Evolutionary conservation across 345 rosid genomes (phyloP).

Genomic region (Aquilaria yunnanensis): DNA sequence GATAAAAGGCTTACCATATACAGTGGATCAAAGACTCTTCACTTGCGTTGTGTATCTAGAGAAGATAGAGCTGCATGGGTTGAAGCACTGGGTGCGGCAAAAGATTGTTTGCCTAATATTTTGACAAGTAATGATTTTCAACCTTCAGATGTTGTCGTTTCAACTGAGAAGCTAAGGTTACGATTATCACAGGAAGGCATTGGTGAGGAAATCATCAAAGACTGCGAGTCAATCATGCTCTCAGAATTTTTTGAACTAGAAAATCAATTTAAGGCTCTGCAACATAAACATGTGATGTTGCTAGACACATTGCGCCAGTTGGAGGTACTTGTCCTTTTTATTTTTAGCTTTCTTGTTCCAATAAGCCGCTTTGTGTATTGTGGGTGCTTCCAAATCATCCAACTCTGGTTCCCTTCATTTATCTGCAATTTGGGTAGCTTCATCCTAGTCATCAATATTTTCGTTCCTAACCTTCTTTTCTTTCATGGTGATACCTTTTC

Average conservation of each 20-base stretch:
- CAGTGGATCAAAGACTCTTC: conserved; percentile 98
- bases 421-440: no score
- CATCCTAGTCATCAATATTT: no score
- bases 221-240: conserved; percentile 89
- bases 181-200: conserved; percentile 76
- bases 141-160: conserved; percentile 64
- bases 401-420: no score
- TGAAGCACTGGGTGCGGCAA: conserved; percentile 75
- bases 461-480: no score
- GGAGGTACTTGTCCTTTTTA: conserved; percentile 50
- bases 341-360: no score
- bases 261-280: conserved; percentile 60
- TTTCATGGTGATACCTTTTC: no score
- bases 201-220: conserved; percentile 55
- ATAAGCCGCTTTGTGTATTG: no score
- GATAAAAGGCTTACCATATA: conserved; percentile 93
- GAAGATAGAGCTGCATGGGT: conserved; percentile 85
- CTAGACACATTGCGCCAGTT: conserved; percentile 77
- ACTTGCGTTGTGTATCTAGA: conserved; percentile 65
- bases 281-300: conserved; percentile 59
- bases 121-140: conserved; percentile 52
- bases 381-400: no score
- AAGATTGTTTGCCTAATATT: conserved; percentile 80
- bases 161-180: conserved; percentile 77
- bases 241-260: conserved; percentile 66